Evolutionary conservation across 2,329 filamentous ascomycete genomes (phyloP).

Genomic region (Scortechinia acanthostroma): DNA sequence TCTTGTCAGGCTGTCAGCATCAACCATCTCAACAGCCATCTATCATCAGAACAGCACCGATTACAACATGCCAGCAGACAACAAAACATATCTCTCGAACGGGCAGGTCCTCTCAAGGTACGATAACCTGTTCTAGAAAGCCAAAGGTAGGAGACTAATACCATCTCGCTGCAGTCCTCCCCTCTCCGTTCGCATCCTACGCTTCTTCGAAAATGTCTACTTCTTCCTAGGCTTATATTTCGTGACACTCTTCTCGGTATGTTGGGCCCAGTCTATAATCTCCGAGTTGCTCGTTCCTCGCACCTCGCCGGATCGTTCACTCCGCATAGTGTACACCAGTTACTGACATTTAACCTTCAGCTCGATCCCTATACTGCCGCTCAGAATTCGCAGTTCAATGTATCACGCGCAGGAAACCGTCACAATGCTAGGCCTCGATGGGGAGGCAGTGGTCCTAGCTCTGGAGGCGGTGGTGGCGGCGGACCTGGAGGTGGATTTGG

Average conservation of each 20-base stretch:
- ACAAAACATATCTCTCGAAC: conserved; percentile 24
- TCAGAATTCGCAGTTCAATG: conserved; percentile 32
- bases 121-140: conserved; percentile 1
- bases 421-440: conserved; percentile 12
- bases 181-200: conserved; percentile 27
- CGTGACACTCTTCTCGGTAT: conserved; percentile 35
- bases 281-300: no score
- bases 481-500: conserved; percentile 16
- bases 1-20: no score
- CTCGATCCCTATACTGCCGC: conserved; percentile 34
- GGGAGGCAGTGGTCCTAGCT: conserved; percentile 9
- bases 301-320: not conserved
- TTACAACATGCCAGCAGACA: conserved; percentile 19
- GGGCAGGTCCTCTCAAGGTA: conserved; percentile 25
- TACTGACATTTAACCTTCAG: no score
- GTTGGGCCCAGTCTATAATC: conserved; percentile 6
- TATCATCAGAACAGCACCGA: conserved; percentile 5
- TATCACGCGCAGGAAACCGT: conserved; percentile 8
- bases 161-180: conserved; percentile 24
- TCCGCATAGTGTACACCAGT: no score
- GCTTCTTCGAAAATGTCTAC: conserved; percentile 29
- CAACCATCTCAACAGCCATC: no score
- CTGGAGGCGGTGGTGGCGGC: conserved; percentile 13
- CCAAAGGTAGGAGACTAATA: conserved; percentile 2
- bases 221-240: conserved; percentile 37